Evolutionary conservation across 73 alveolate genomes (phyloP).

Genomic region (Paramecium bursaria): DNA sequence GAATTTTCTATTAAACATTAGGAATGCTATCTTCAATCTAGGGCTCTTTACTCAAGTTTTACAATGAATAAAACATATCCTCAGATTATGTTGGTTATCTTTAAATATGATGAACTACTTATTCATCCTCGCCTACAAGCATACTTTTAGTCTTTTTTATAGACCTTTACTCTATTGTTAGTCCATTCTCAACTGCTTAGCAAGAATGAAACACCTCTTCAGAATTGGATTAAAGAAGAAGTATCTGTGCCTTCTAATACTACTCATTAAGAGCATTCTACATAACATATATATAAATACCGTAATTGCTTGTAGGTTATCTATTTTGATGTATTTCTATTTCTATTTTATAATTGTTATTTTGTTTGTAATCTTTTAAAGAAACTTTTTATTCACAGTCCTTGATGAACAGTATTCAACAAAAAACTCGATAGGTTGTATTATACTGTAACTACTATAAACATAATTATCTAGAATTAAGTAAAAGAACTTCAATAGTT

Average conservation of each 20-base stretch:
- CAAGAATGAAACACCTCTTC: conserved; percentile 45
- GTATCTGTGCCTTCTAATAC: not conserved
- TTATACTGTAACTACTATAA: no score
- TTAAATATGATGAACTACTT: conserved; percentile 11
- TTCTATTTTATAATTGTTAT: no score
- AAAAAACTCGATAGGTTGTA: no score
- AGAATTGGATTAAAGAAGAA: not conserved
- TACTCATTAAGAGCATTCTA: conserved; percentile 49
- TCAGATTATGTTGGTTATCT: conserved; percentile 4
- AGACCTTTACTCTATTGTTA: not conserved
- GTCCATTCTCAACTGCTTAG: not conserved
- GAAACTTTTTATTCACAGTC: no score
- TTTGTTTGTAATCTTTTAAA: no score
- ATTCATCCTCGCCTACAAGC: conserved; percentile 35
- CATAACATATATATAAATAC: no score
- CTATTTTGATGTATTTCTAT: no score
- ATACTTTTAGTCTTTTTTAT: conserved; percentile 5
- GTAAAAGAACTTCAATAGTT: no score
- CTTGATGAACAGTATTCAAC: no score
- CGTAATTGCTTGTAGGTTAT: no score
- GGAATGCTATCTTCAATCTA: not conserved
- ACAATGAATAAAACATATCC: conserved; percentile 38
- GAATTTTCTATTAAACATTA: not conserved
- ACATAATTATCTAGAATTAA: no score
- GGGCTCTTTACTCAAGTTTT: no score